These are phyloP conservation scores for Globisporangium paddicum DNA, from an alignment of 352 stramenopile species.

Conservation along the genomic window DNA sequence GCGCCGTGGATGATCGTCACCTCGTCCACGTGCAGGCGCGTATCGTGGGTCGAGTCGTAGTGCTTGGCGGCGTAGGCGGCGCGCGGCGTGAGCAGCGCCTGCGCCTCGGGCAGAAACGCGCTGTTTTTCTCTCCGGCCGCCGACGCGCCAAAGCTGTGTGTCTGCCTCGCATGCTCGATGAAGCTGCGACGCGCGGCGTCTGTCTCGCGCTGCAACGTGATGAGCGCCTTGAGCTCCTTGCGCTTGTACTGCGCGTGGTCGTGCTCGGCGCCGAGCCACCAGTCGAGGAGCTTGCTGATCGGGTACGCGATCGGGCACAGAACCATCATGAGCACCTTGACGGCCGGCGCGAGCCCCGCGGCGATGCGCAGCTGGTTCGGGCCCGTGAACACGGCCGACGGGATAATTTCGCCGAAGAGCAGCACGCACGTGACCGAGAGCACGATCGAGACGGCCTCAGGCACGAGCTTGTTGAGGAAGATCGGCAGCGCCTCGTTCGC, in stretches of 20 bases:
- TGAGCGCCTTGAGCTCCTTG: slow-evolving; percentile 85
- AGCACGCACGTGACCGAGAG: slow-evolving; percentile 93
- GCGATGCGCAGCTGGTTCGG: slow-evolving; percentile 91
- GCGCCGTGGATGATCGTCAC: slow-evolving; percentile 92
- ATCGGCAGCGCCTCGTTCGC: slow-evolving; percentile 94
- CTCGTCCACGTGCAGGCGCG: slow-evolving; percentile 73
- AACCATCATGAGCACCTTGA: slow-evolving; percentile 87
- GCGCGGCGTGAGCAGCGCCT: slow-evolving; percentile 22
- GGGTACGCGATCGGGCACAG: slow-evolving; percentile 88
- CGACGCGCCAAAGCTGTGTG: not conserved
- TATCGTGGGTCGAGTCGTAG: slow-evolving; percentile 34
- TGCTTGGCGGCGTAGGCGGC: slow-evolving; percentile 19
- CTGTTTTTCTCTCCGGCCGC: not conserved
- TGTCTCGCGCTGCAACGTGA: slow-evolving; percentile 71
- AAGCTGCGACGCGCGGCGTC: slow-evolving; percentile 33
- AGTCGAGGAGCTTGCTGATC: slow-evolving; percentile 90
- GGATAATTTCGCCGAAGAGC: slow-evolving; percentile 96
- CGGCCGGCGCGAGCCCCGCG: slow-evolving; percentile 68
- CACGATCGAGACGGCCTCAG: slow-evolving; percentile 84
- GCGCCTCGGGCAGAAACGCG: slow-evolving; percentile 13
- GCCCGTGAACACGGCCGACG: slow-evolving; percentile 92
- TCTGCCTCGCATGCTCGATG: slow-evolving; percentile 18
- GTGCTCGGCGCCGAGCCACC: slow-evolving; percentile 73
- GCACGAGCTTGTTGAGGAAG: slow-evolving; percentile 89
- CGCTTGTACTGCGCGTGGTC: slow-evolving; percentile 84